Base-by-base conservation (phyloP, 129 eudicot genomes). In the Dittrichia graveolens region DNA sequence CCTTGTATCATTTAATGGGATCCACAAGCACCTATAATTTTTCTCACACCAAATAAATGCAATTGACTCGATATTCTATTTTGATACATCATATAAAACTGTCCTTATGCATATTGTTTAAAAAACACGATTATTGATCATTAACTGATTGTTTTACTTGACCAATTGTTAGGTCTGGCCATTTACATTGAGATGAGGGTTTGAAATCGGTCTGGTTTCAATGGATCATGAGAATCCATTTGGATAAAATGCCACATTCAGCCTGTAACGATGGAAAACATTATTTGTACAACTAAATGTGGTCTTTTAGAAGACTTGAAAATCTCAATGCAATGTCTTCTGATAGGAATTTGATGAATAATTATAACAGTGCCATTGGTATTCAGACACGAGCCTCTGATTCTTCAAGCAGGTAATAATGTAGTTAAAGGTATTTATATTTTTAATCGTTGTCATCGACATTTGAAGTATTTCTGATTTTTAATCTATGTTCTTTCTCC, bases 331-430 rank as follows among this genome's bases (percentile, higher is more conserved):
- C 85, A 79, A 87, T 83, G 96, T 83, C 89, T 81, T 78, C 84
- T 58, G 72, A 67, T 83, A 61, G 76, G 46, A 87, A 81, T 78
- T 69, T 82, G 55, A 74, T 83, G 77, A 74, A 74, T 68, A 85
- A 79, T 65, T 68, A 56, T 42, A 82, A 73, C 15, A 62, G 55
- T 48, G 44, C 56, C 12, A 66, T 69, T 67, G 80, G 72, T 73
- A 64, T 73, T 75, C 87, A 83, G 75, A 71, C 80, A 39, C 81
- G 58, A 61, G 55, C 72, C 71, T 73, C 85, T 34, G 85, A 83
- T 75, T 78, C 80, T n/a, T 68, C 87, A 74, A 87, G 61, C 87
- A 70, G 98, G 98, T 92, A 80, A 79, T 55, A 48, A 55, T 47
- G 63, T 34, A 50, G 42, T 43, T 46, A 8, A 64, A n/a, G 4